phyloP scores from a whole-genome alignment of 139 green algal species.

The Tetradesmus lagerheimii region DNA sequence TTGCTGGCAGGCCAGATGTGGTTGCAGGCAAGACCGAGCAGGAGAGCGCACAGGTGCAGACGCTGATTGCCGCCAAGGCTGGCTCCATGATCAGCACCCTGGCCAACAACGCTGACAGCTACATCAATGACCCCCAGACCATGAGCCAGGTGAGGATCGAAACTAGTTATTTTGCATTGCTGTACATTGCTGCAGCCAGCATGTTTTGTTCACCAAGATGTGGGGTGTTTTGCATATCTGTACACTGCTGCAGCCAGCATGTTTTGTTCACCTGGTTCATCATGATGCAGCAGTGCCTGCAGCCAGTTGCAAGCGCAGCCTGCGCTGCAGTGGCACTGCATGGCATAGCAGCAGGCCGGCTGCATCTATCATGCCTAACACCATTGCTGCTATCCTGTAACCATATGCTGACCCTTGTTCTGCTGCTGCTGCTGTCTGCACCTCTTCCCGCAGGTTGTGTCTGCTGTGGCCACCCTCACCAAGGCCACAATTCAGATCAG shows the following conservation, averaged over 20 bases:
- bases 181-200: too few species aligned
- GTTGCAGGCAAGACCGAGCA: background rate
- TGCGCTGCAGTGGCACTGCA: too few species aligned
- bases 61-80: slow-evolving; percentile 1
- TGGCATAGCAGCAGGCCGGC: too few species aligned
- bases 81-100: slow-evolving; percentile 1
- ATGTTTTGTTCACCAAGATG: too few species aligned
- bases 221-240: too few species aligned
- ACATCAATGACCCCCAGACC: slow-evolving; percentile 23
- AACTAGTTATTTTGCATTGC: background rate
- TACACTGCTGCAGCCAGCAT: too few species aligned
- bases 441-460: slow-evolving; percentile 9
- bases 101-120: background rate
- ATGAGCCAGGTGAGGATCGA: slow-evolving; percentile 16
- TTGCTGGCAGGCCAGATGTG: background rate
- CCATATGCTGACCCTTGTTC: too few species aligned
- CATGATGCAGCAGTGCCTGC: background rate
- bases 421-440: background rate
- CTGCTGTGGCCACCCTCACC: slow-evolving; percentile 19
- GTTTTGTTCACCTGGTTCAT: too few species aligned
- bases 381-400: background rate
- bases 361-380: too few species aligned
- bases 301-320: background rate
- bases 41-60: slow-evolving; percentile 7
- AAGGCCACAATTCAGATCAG: slow-evolving; percentile 26